Evolutionary conservation across 2,329 filamentous ascomycete species (phyloP), one percentile per base, ranked within the genome.

Genomic region (Apiospora sp.): DNA sequence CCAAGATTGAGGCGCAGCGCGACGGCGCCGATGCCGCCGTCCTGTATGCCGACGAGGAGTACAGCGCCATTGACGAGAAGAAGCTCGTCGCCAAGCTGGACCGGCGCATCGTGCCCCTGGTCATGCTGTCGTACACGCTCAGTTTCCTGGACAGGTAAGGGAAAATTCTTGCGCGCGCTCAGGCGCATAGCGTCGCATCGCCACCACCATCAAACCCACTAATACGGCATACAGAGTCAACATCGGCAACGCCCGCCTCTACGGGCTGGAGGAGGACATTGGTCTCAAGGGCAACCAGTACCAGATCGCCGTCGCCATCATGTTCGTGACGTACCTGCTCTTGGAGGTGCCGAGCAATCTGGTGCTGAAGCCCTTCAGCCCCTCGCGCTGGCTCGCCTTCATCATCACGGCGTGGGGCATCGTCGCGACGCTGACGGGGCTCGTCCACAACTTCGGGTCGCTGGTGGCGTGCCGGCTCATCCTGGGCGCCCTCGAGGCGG

Each of bases 101-200:
- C 79, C 73, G 85, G 19, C 86, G 88, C 77, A 86, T 94, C 37
- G 86, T 94, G 19, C 92, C 92, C 2, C 83, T 93, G 27, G 85
- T 93, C 10, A 92, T 93, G 89, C 80, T 89, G 8, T 82, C 93
- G 22, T 96, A 96, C 79, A 86, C 95, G 19, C 90, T 95, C 76
- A 92, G 91, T 76, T 95, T 95, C 79, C 83, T 95, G 12, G 93
- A 94, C 79, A 86, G 92, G 88, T 90, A 78, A 80, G 86, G 83
- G 75, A 68, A 37, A 75, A 74, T 37, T 37, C 12, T 30, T 24
- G 4, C 24, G 13, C 49, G 49, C 51, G 51, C 51, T 12, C 51
- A 24, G 54, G 70, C 43, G 30, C 30, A 37, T 30, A 41, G 8
- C 37, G 22, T 48, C 5, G 46, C 22, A 10, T 19, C 7, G 27